Evolutionary conservation across 2,329 filamentous ascomycete genomes (phyloP), one percentile per base, ranked within the genome.

Genomic region (Pyrenochaeta sp.): DNA sequence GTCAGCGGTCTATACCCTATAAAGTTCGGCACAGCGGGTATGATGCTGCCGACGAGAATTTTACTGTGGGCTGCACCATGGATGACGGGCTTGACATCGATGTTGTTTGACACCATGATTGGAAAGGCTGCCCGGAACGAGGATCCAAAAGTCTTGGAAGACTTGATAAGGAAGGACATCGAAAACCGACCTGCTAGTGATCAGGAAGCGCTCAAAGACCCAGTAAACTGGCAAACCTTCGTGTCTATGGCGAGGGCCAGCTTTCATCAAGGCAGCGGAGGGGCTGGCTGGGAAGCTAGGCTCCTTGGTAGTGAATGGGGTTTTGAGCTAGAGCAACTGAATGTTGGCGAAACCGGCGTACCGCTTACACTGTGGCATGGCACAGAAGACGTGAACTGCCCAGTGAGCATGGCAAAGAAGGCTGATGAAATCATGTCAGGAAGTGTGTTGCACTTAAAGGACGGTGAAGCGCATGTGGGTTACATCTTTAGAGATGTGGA

Each of bases 351-450:
- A 9, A 43, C 52, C 2, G 62, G 58, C 1, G 52, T 71, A 12
- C 54, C 64, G 2, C 58, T 75, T 37, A 69, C 68, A 3, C 36
- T 78, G 10, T 78, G 75, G 75, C 75, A 77, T 64, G 75, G 73
- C 0, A 58, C 50, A 2, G 60, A 69, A n/a, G 75, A 78, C 53
- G 54, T 63, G 19, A 68, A 72, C 34, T 69, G 64, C 27, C 69
- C 74, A 8, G 59, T 63, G 24, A 46, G 50, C 12, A 72, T 70
- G 71, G 67, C 62, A 2, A 50, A 56, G 28, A 71, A 68, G 49
- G 72, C 73, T 1, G 59, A 64, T 12, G 62, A 65, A 25, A 34
- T 67, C 25, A 66, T 76, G 48, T 59, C 63, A 1, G 62, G 61
- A 5, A 68, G 66, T 28, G 59, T 51, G 25, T 40, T 74, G 22